Evolutionary conservation across 495 filamentous ascomycete genomes (phyloP), one percentile per base, ranked within the genome.

Genomic region (Letharia columbiana): DNA sequence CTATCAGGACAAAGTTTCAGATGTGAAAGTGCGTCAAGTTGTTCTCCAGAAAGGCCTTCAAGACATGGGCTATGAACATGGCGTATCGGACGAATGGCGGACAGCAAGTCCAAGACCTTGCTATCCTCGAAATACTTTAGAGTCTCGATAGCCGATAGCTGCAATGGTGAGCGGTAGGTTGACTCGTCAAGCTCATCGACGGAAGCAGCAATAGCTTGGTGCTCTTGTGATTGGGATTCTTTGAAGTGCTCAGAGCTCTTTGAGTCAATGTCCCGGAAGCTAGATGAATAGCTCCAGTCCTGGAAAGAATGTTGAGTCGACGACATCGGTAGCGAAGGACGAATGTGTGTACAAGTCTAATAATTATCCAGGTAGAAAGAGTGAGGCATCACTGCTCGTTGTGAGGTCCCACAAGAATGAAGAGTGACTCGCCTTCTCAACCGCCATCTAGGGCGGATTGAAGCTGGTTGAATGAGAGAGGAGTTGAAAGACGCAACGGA

Each of bases 21-120:
- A 18, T 42, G 44, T 23, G n/a, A 35, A 35, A 65, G 63, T n/a
- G 63, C 63, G 23, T 33, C 17, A 15, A 65, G 12, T 23, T 65
- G 52, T 3, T 59, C 40, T 15, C 10, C 47, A 6, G 63, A 44
- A 15, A 65, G 63, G 20, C 31, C 35, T 23, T 37, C 41, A n/a
- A 40, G 23, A 31, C 7, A 28, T 33, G 23, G 11, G 41, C 44
- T 8, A 37, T 35, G 18, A 47, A 35, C 23, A 45, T 23, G 41
- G 33, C 41, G 17, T 23, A 41, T 28, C 18, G 37, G 39, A 23
- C 63, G 63, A 23, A 59, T 20, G 2, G 49, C 2, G 23, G 52
- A 44, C 11, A 65, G 63, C 54, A 41, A 59, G 4, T 42, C 12
- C 33, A 65, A 15, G 20, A 65, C 10, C 2, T 4, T 45, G 7